Evolutionary conservation across 78 protist genomes (phyloP), one percentile per base, ranked within the genome.

Genomic region (Speleostelium caveatum): DNA sequence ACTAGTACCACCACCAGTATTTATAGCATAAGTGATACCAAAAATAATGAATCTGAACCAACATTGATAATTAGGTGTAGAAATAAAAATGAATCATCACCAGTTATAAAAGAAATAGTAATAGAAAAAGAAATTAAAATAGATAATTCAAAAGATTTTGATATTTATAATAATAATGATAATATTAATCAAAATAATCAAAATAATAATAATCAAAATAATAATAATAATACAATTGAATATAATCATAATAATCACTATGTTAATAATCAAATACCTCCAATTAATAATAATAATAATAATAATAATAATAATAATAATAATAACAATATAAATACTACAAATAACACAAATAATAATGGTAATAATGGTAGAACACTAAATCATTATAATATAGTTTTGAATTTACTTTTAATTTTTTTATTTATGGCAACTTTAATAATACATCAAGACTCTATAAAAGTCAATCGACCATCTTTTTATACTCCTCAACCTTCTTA

Each of bases 351-450:
- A 19, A 66, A 24, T 35, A 62, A 45, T 10, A 45, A 45, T 45
- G 28, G 4, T 26, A 68, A 16, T 68, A 41, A 65, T 65, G n/a
- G 36, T 36, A 36, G 53, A 38, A 30, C 32, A 22, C 33, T 65
- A 30, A 36, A 38, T 65, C n/a, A 33, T 33, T 38, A 26, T 22
- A 49, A 32, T 55, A 21, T 32, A 73, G 32, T 55, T 33, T 35
- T 61, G 14, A 61, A 61, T 33, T 39, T 61, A 32, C 45, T 61
- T 12, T 32, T 61, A 61, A 61, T 61, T 32, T 61, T 61, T 32
- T 28, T 60, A 32, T 61, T 61, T 61, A 61, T 61, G 68, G 32
- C 60, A 58, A 73, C 28, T 7, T 56, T 55, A 49, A 28, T 55
- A 38, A 36, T 28, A 42, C 56, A 68, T n/a, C 42, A 38, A 28